phyloP scores from a whole-genome alignment of 345 rosid species.

The Iberis pinnata region DNA sequence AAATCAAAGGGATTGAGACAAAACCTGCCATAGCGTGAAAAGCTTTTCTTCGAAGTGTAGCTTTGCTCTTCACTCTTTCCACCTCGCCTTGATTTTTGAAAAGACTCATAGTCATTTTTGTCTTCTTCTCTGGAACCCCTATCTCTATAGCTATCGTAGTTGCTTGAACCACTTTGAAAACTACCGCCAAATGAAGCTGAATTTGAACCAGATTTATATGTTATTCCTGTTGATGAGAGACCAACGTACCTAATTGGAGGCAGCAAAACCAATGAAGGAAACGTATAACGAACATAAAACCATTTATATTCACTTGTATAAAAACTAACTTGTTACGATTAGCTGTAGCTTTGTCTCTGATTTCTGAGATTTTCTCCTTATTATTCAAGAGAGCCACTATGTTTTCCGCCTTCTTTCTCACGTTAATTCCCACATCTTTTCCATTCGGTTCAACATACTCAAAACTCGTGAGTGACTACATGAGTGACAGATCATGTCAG shows the following conservation, averaged over 20 bases:
- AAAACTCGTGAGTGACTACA: conserved; percentile 85
- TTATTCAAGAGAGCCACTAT: conserved; percentile 65
- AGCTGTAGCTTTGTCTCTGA: conserved; percentile 75
- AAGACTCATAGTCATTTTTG: conserved; percentile 45
- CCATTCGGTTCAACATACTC: conserved; percentile 95
- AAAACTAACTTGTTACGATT: conserved; percentile 85
- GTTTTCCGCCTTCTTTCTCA: conserved; percentile 89
- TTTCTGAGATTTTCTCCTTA: conserved; percentile 82
- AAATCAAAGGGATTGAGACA: conserved; percentile 14
- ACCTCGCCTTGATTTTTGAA: conserved; percentile 43
- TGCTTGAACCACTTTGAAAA: conserved; percentile 47
- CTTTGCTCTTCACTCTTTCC: conserved; percentile 37
- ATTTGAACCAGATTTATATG: conserved; percentile 61
- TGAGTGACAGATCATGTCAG: conserved; percentile 30
- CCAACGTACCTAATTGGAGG: conserved; percentile 63
- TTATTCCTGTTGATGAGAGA: conserved; percentile 74
- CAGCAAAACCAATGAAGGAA: not conserved
- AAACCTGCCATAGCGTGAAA: conserved; percentile 51
- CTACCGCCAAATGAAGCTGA: conserved; percentile 58
- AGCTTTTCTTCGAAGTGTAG: conserved; percentile 38
- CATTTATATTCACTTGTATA: not conserved
- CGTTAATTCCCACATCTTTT: conserved; percentile 85
- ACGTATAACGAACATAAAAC: not conserved
- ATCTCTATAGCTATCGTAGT: conserved; percentile 44
- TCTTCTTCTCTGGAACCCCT: conserved; percentile 44